Conservation (phyloP, 306 rosid genomes). For the Aeschynomene evenia region DNA sequence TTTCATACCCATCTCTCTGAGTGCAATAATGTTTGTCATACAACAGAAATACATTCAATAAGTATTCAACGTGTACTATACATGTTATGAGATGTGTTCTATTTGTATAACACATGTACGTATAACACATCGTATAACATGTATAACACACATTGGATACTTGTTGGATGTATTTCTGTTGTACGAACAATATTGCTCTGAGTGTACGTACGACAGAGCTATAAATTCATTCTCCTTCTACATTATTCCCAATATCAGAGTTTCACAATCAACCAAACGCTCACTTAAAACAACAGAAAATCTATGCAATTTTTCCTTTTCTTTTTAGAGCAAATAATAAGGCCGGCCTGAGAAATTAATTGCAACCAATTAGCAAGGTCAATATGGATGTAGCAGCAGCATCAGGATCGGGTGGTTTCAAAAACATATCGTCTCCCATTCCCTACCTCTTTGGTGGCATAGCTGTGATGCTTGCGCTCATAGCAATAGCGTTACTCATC, state of each 20-base stretch:
- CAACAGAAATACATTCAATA: too few species aligned
- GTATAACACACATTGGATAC: too few species aligned
- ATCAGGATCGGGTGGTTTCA: conserved; percentile 23
- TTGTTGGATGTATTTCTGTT: too few species aligned
- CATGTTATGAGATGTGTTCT: too few species aligned
- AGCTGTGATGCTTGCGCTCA: conserved; percentile 55
- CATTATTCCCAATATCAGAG: neutral
- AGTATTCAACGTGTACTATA: too few species aligned
- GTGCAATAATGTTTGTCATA: too few species aligned
- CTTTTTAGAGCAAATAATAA: conserved; percentile 30
- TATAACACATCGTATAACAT: too few species aligned
- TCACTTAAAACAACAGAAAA: neutral
- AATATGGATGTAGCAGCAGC: conserved; percentile 24
- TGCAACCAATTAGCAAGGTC: conserved; percentile 28
- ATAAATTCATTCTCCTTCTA: conserved; percentile 8
- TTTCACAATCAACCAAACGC: neutral
- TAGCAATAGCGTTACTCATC: conserved; percentile 48
- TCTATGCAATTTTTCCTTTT: neutral
- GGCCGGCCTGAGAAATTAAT: conserved; percentile 16
- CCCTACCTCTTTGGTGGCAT: conserved; percentile 64
- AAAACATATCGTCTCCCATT: conserved; percentile 51
- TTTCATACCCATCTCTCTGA: neutral
- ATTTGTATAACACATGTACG: too few species aligned
- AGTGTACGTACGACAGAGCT: too few species aligned
- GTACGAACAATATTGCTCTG: too few species aligned